Evolutionary conservation across 768 basidiomycete genomes (phyloP).

Genomic region (Amanita phalloides): DNA sequence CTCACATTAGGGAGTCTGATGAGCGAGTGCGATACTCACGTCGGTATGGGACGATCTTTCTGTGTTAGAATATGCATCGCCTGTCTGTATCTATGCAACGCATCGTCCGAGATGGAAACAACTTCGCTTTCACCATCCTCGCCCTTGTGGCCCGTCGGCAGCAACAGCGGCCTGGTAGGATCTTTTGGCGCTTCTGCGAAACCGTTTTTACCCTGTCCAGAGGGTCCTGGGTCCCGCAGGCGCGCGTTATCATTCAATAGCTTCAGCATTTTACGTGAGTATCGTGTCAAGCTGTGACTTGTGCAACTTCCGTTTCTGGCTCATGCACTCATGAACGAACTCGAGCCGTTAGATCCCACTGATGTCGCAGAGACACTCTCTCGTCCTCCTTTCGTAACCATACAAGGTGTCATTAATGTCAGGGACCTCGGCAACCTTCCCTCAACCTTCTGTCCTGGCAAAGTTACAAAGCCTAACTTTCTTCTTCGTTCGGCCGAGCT

Average conservation of each 20-base stretch:
- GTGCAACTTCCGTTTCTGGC: background rate
- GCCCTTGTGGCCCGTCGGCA: background rate
- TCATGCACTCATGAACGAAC: conserved; percentile 34
- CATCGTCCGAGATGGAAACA: conserved; percentile 1
- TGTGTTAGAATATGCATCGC: conserved; percentile 13
- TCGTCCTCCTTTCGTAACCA: conserved; percentile 54
- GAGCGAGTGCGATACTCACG: conserved; percentile 1
- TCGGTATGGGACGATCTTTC: conserved; percentile 12
- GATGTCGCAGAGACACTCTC: conserved; percentile 59
- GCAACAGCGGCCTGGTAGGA: background rate
- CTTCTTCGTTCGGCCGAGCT: conserved; percentile 66
- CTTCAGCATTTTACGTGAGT: background rate
- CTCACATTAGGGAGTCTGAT: background rate
- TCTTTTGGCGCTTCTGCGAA: background rate
- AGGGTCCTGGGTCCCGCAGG: background rate
- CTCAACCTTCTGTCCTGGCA: conserved; percentile 32
- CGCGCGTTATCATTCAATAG: background rate
- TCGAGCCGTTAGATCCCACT: conserved; percentile 55
- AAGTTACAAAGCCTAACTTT: conserved; percentile 44
- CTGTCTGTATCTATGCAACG: conserved; percentile 8
- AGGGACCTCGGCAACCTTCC: conserved; percentile 62
- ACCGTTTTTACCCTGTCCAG: background rate
- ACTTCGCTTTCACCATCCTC: background rate
- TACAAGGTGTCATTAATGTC: conserved; percentile 69
- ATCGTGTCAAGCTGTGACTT: background rate